Conservation (phyloP, 805 yeast genomes). For the Kodamaea hsintzibuensis region DNA sequence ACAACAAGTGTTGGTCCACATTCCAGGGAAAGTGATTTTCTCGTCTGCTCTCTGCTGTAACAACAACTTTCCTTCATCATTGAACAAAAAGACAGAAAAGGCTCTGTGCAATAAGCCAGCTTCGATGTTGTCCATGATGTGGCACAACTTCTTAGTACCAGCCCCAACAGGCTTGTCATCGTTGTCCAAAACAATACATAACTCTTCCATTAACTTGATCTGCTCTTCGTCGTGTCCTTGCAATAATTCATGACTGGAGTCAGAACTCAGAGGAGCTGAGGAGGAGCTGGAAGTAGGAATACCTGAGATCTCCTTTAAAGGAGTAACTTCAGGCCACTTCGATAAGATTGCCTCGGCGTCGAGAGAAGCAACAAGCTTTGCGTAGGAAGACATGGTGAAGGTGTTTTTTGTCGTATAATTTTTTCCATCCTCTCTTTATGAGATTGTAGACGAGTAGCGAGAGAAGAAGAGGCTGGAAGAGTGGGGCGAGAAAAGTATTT, state of each 20-base stretch:
- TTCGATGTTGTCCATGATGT: slow-evolving; percentile 82
- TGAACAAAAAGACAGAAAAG: slow-evolving; percentile 91
- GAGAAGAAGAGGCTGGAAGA: not conserved
- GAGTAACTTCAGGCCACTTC: slow-evolving; percentile 68
- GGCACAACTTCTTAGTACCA: slow-evolving; percentile 89
- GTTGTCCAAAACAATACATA: slow-evolving; percentile 90
- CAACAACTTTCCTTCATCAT: slow-evolving; percentile 70
- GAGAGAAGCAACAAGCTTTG: slow-evolving; percentile 54
- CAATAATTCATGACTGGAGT: slow-evolving; percentile 49
- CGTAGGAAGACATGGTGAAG: slow-evolving; percentile 33
- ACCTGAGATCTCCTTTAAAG: slow-evolving; percentile 61
- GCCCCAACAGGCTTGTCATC: slow-evolving; percentile 88
- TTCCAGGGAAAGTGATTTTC: slow-evolving; percentile 91
- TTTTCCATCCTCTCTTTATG: not conserved
- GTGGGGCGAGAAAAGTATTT: not conserved
- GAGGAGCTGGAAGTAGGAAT: slow-evolving; percentile 47
- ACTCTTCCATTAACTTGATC: slow-evolving; percentile 91
- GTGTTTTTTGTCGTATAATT: not conserved
- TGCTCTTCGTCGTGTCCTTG: slow-evolving; percentile 93
- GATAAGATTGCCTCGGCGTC: slow-evolving; percentile 49
- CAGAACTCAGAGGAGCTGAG: slow-evolving; percentile 18
- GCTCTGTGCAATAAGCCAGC: slow-evolving; percentile 91
- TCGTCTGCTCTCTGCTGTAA: slow-evolving; percentile 96
- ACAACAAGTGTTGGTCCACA: slow-evolving; percentile 99
- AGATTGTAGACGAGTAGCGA: not conserved